Evolutionary conservation across 352 stramenopile genomes (phyloP).

Genomic region (Phytophthora citricola): DNA sequence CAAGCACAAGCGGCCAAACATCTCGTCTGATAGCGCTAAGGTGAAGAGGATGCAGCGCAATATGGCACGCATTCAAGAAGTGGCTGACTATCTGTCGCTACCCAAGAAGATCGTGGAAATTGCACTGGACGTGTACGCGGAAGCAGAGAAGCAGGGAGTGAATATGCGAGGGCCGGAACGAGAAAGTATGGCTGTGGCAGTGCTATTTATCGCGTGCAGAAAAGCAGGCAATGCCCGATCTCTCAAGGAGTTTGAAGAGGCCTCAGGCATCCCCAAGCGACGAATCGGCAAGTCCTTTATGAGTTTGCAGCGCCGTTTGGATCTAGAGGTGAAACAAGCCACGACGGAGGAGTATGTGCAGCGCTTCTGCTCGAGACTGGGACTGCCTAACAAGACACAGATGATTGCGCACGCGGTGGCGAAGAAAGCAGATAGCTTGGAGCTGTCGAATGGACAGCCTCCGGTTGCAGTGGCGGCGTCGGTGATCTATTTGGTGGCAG

Average conservation of each 20-base stretch:
- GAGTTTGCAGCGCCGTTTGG: conserved; percentile 55
- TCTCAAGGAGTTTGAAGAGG: conserved; percentile 81
- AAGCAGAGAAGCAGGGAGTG: conserved; percentile 70
- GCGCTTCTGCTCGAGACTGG: conserved; percentile 78
- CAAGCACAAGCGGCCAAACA: conserved; percentile 65
- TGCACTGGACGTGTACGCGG: conserved; percentile 72
- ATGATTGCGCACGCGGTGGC: conserved; percentile 78
- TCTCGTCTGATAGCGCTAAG: conserved; percentile 63
- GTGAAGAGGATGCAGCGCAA: conserved; percentile 74
- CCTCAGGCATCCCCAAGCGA: conserved; percentile 75
- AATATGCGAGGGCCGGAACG: conserved; percentile 71
- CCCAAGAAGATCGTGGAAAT: conserved; percentile 79
- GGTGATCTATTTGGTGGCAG: conserved; percentile 85
- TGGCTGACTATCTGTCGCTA: conserved; percentile 70
- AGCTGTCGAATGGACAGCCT: conserved; percentile 72
- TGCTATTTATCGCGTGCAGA: conserved; percentile 80
- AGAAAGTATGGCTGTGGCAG: conserved; percentile 68
- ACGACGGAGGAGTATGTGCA: conserved; percentile 81
- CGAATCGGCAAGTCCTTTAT: conserved; percentile 86
- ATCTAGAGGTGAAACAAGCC: conserved; percentile 73
- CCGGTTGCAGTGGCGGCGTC: conserved; percentile 76
- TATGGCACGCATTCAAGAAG: conserved; percentile 69
- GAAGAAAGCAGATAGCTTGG: conserved; percentile 74
- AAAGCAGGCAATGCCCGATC: conserved; percentile 70
- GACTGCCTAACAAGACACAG: conserved; percentile 79